Evolutionary conservation across 73 alveolate species (phyloP), one percentile per base, ranked within the genome.

Genomic region (Urostyla sp.): DNA sequence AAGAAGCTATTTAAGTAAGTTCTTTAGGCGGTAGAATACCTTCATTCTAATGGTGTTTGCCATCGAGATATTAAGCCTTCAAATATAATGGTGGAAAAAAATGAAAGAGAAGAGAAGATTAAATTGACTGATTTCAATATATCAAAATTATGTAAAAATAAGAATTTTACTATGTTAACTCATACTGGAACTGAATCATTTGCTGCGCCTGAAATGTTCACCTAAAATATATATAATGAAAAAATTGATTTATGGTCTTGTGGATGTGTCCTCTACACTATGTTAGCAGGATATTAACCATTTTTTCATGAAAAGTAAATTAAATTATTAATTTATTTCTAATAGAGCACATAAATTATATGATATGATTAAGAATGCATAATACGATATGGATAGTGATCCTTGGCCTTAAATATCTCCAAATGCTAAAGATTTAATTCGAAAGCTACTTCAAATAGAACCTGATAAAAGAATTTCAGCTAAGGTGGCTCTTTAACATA

Each of bases 51-150:
- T 37, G 92, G 89, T 27, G 91, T 94, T 21, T 92, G 95, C 81
- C 92, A 76, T 73, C 77, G 98, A 37, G 98, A 94, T 69, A 66
- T 92, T 46, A 95, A 95, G 87, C 97, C 94, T 53, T 95, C 78
- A 69, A 95, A 92, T 85, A 78, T 88, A 73, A 84, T 80, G 91
- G 87, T 77, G 85, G 87, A 77, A 75, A 72, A 35, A 37, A 35
- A 45, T 38, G 60, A 80, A 58, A 87, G 72, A 61, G 75, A 44
- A 18, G 84, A 81, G 18, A 79, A 83, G 38, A 83, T 83, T 26
- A 83, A 83, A 45, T 46, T 83, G 20, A 83, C 81, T 15, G 92
- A 83, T 34, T 83, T 83, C 36, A 81, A 81, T 10, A 72, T 83
- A 0, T 69, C 87, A 1, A 83, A 66, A 31, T 67, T 78, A 0